Conservation (phyloP, 495 filamentous ascomycete species). For the Aspergillus sclerotiicarbonarius region DNA sequence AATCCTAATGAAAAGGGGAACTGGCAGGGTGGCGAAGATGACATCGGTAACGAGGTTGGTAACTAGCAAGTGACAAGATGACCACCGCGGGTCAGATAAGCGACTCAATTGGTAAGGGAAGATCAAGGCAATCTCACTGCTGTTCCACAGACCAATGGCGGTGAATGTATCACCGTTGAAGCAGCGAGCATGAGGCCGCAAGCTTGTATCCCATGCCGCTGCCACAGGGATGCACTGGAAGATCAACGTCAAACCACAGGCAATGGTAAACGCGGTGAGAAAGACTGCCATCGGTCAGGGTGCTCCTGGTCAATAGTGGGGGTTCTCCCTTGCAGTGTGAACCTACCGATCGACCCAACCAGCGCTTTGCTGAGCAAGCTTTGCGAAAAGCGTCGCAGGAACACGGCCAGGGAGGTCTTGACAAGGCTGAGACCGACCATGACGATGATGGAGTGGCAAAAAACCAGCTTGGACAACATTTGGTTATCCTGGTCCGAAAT, state of each 20-base stretch:
- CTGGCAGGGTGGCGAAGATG: conserved; percentile 41
- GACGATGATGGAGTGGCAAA: conserved; percentile 20
- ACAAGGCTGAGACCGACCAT: conserved; percentile 38
- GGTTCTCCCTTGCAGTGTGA: conserved; percentile 16
- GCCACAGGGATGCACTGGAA: conserved; percentile 19
- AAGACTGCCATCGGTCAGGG: conserved; percentile 14
- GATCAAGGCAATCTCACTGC: conserved; percentile 9
- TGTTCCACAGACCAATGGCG: conserved; percentile 21
- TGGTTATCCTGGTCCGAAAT: conserved; percentile 7
- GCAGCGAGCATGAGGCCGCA: conserved; percentile 12
- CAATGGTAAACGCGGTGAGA: conserved; percentile 17
- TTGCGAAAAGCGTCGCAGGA: conserved; percentile 39
- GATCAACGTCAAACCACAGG: conserved; percentile 18
- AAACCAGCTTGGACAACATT: conserved; percentile 11
- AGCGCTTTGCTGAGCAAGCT: conserved; percentile 30
- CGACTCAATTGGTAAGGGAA: background rate
- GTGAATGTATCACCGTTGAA: conserved; percentile 12
- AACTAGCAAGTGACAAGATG: conserved; percentile 22
- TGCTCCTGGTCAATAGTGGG: conserved; percentile 33
- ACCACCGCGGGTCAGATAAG: background rate
- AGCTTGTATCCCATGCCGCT: conserved; percentile 17
- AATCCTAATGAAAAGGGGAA: conserved; percentile 35
- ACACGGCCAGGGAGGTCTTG: conserved; percentile 47
- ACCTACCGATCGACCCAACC: conserved; percentile 27
- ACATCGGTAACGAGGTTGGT: conserved; percentile 45